Conservation (phyloP, 805 yeast genomes). For the Blastobotrys mokoenaii region DNA sequence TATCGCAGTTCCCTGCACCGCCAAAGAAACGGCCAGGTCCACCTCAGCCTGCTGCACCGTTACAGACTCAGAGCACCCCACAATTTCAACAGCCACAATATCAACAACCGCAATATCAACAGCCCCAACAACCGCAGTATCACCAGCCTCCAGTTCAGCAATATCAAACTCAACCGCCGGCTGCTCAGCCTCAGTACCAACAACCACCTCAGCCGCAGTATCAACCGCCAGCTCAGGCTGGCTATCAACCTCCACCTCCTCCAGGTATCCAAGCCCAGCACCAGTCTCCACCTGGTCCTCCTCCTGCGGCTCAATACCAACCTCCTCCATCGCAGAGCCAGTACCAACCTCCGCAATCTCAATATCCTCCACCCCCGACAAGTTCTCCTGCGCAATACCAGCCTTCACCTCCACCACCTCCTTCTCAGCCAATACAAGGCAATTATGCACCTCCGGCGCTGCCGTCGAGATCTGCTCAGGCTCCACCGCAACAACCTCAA, state of each 20-base stretch:
- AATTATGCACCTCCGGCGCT: slow-evolving; percentile 3
- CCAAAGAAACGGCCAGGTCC: slow-evolving; percentile 36
- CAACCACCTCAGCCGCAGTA: slow-evolving; percentile 4
- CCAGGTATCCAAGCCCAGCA: slow-evolving; percentile 1
- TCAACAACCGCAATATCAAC: slow-evolving; percentile 9
- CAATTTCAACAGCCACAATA: slow-evolving; percentile 11
- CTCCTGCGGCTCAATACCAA: slow-evolving; percentile 4
- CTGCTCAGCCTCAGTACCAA: slow-evolving; percentile 3
- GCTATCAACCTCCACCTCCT: slow-evolving; percentile 7
- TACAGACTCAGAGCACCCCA: slow-evolving; percentile 10
- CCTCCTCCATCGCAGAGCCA: slow-evolving; percentile 3
- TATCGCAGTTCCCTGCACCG: slow-evolving; percentile 36
- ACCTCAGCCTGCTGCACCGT: slow-evolving; percentile 8
- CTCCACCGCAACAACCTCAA: slow-evolving; percentile 1
- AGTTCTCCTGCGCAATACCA: slow-evolving; percentile 9
- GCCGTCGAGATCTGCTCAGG: too few species aligned
- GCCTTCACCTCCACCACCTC: slow-evolving; percentile 10
- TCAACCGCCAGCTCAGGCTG: slow-evolving; percentile 2
- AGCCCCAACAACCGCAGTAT: slow-evolving; percentile 7
- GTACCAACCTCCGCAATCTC: slow-evolving; percentile 7
- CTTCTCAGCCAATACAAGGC: slow-evolving; percentile 5
- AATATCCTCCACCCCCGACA: slow-evolving; percentile 7
- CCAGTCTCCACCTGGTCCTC: slow-evolving; percentile 7
- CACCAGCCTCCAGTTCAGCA: slow-evolving; percentile 10
- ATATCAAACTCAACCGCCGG: slow-evolving; percentile 6